A percentile compares a stretch with the other conserved stretches of the same genome.
These are phyloP conservation scores for Yarrowia keelungensis DNA, from an alignment of 805 yeast genomes.

Conservation along the genomic window DNA sequence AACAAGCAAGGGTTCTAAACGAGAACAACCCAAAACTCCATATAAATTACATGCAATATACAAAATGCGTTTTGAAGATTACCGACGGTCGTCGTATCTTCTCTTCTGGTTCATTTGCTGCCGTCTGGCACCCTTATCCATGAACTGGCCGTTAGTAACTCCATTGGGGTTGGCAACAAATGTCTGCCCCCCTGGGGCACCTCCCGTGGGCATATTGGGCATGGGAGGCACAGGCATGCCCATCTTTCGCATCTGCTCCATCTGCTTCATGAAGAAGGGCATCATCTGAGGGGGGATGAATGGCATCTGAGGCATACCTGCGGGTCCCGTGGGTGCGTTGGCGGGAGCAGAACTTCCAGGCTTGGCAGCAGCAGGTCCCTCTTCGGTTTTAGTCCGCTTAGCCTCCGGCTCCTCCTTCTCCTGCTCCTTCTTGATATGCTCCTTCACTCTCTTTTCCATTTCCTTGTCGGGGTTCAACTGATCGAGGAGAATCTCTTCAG, in stretches of 20 bases:
- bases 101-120: conserved; percentile 35
- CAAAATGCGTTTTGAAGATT: conserved; percentile 1
- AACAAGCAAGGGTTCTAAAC: conserved; percentile 8
- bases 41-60: conserved; percentile 37
- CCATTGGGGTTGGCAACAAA: conserved; percentile 35
- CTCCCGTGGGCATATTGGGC: conserved; percentile 43
- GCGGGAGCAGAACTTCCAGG: conserved; percentile 12
- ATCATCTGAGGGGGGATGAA: conserved; percentile 38
- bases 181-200: conserved; percentile 20
- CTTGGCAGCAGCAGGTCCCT: neutral
- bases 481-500: conserved; percentile 77
- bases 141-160: conserved; percentile 37
- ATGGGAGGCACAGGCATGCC: conserved; percentile 44
- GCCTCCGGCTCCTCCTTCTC: conserved; percentile 33
- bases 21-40: conserved; percentile 31
- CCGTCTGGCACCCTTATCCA: conserved; percentile 36
- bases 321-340: conserved; percentile 26
- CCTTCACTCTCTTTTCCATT: conserved; percentile 61
- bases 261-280: conserved; percentile 39
- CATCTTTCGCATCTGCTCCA: conserved; percentile 40
- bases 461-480: conserved; percentile 67
- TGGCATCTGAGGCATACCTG: conserved; percentile 42
- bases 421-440: conserved; percentile 48
- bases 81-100: conserved; percentile 20
- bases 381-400: conserved; percentile 13